phyloP scores from a whole-genome alignment of 768 basidiomycete genomes.

The Phlegmacium glaucopus region DNA sequence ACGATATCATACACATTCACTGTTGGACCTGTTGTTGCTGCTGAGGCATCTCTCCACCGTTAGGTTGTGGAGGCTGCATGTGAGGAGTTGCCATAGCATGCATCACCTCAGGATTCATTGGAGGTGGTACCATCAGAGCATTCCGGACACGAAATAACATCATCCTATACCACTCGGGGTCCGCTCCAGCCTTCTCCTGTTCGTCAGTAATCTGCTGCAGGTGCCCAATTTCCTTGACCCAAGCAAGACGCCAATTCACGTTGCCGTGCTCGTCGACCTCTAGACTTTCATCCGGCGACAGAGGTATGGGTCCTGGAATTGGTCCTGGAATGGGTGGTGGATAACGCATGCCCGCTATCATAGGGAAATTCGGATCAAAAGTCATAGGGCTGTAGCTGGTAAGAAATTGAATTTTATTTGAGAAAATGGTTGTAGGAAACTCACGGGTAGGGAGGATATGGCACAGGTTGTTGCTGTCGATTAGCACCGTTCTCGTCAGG shows the following conservation, averaged over 20 bases:
- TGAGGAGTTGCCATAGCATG: conserved; percentile 41
- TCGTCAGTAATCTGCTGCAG: conserved; percentile 75
- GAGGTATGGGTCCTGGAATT: conserved; percentile 54
- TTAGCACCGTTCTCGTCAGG: conserved; percentile 61
- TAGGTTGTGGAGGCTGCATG: conserved; percentile 37
- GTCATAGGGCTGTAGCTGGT: conserved; percentile 32
- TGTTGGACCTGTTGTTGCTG: conserved; percentile 30
- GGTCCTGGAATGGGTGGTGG: conserved; percentile 47
- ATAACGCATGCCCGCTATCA: conserved; percentile 68
- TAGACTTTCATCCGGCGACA: conserved; percentile 60
- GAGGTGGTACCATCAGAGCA: conserved; percentile 59
- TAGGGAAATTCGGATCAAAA: conserved; percentile 72
- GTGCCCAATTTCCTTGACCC: conserved; percentile 77
- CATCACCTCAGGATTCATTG: conserved; percentile 51
- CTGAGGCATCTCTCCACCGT: conserved; percentile 37
- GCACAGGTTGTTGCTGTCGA: conserved; percentile 40
- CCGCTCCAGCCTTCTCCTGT: conserved; percentile 78
- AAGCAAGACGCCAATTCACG: conserved; percentile 74
- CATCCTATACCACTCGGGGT: conserved; percentile 83
- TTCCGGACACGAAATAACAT: conserved; percentile 79
- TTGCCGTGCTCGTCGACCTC: conserved; percentile 78
- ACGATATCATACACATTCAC: conserved; percentile 14
- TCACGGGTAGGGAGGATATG: conserved; percentile 63
- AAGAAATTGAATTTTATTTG: conserved; percentile 1
- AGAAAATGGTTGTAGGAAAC: conserved; percentile 22